Evolutionary conservation across 164 flowering plant species (phyloP).

Genomic region (Piper longum): DNA sequence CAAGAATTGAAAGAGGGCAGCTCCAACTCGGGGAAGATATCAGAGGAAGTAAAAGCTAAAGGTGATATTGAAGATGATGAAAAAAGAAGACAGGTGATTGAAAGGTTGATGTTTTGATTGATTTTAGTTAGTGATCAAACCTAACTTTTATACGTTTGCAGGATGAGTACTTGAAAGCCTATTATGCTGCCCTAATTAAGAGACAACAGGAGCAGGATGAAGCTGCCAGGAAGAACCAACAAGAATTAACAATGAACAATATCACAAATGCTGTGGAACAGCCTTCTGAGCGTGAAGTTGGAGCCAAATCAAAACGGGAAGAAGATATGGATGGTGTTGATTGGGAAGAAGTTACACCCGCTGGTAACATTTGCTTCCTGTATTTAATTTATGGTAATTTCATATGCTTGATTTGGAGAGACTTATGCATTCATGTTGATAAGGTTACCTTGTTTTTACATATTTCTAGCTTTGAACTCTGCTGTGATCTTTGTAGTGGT

Average conservation of each 20-base stretch:
- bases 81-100: slow-evolving; percentile 40
- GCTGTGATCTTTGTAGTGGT: too few species aligned
- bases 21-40: slow-evolving; percentile 16
- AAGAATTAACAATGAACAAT: slow-evolving; percentile 8
- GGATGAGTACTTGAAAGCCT: slow-evolving; percentile 83
- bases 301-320: slow-evolving; percentile 66
- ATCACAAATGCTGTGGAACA: slow-evolving; percentile 12
- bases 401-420: background rate
- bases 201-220: slow-evolving; percentile 51
- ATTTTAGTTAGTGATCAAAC: slow-evolving; percentile 1
- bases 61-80: slow-evolving; percentile 25
- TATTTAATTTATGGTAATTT: too few species aligned
- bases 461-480: background rate
- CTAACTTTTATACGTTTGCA: slow-evolving; percentile 12
- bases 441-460: background rate
- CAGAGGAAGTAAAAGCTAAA: slow-evolving; percentile 60
- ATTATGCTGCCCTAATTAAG: slow-evolving; percentile 64
- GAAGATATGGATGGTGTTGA: slow-evolving; percentile 52
- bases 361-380: slow-evolving; percentile 27
- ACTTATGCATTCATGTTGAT: background rate
- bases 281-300: slow-evolving; percentile 52
- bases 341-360: slow-evolving; percentile 70
- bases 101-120: background rate
- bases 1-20: slow-evolving; percentile 37
- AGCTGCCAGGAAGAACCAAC: slow-evolving; percentile 26